Evolutionary conservation across 495 filamentous ascomycete species (phyloP), one percentile per base, ranked within the genome.

Genomic region (Aspergillus bertholletiae): DNA sequence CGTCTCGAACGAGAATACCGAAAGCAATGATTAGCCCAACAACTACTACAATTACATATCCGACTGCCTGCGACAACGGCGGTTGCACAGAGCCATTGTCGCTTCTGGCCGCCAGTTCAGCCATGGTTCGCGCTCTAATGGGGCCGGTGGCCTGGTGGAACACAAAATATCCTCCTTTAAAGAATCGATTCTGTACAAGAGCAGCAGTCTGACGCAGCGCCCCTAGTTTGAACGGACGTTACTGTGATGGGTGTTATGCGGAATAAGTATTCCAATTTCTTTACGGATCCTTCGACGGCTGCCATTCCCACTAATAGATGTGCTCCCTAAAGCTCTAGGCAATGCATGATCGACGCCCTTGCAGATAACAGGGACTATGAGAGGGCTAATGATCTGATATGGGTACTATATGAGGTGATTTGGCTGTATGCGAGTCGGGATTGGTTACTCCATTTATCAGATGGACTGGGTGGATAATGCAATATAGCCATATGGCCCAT

Each of bases 51-150:
- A 74, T 59, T 3, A 74, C 57, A 60, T 74, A 74, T 2, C 67
- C 71, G 21, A 71, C 69, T 9, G 69, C 65, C 51, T 74, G 69
- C 0, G 71, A 68, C 3, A 74, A 57, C 8, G 71, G 71, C 5
- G 69, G 71, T 24, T 68, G 58, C 5, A 54, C 43, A 13, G 43
- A 21, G 6, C 23, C 40, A 46, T 20, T 54, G 18, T 47, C 50
- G 41, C 21, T 30, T 8, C 52, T 46, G 17, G 35, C 13, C 7
- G 17, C 26, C 12, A 28, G n/a, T 6, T 53, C 37, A 1, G 9
- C 24, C 51, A 54, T 54, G 1, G 15, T 40, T 1, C 3, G 30
- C 30, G 9, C 8, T 28, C 9, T 5, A 12, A 11, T 11, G 30
- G 3, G 30, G n/a, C n/a, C n/a, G n/a, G n/a, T n/a, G n/a, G n/a